Base-by-base conservation (phyloP, 1,284 basidiomycete species). In the Trametes hirsuta region DNA sequence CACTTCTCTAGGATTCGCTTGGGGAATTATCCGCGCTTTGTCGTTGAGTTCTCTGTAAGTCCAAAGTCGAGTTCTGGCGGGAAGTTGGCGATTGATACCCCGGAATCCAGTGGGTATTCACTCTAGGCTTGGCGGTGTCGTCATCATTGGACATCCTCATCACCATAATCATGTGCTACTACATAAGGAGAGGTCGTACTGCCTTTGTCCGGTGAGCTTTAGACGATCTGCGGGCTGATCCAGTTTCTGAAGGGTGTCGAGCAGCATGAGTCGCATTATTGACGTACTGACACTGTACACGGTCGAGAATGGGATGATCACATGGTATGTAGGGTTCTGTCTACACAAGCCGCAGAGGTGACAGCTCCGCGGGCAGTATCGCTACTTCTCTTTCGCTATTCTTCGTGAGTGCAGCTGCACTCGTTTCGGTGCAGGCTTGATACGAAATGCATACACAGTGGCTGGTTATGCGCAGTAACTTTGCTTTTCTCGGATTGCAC, bases 401-500 rank as follows among this genome's bases (percentile, higher is more conserved):
- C 53, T 68, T 65, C 54, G 69, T 70, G 41, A 39, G 69, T 65
- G 9, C 25, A 46, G 9, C 6, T 25, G 8, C 9, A 46, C 12
- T 6, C 10, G 21, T 18, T 22, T 12, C 4, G 21, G 10, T 8
- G n/a, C 44, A 6, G 10, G 6, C 6, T 25, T 15, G 6, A 12
- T 25, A 18, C 12, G 44, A 24, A 6, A 10, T 2, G 6, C 25
- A 1, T 10, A 2, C 6, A 4, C 42, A 71, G 69, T 70, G 68
- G 68, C 52, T 69, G 9, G 57, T 61, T 18, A 66, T 68, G 66
- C 60, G 65, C 35, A 51, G 59, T 22, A 71, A 68, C 53, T 65
- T 69, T 41, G 63, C 65, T 8, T 71, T 69, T 47, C 51, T 71
- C 37, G 64, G 64, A 11, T 40, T 71, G 48, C 66, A 68, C 40